Base-by-base conservation (phyloP, 352 stramenopile genomes). In the Globisporangium solare region DNA sequence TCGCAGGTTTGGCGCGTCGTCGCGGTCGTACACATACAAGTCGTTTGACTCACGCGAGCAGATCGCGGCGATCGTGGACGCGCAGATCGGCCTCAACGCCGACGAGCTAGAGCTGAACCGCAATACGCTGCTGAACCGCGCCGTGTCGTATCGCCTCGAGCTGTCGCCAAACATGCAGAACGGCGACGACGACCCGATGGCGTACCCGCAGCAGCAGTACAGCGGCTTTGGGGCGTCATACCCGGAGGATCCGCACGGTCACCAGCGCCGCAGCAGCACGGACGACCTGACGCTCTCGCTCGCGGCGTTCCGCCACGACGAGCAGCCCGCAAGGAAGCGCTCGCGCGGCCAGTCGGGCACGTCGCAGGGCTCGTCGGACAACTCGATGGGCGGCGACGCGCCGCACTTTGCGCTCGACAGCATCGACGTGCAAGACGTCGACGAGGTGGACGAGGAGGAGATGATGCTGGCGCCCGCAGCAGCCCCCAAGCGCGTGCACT, bases 111-210 rank as follows among this genome's bases (percentile, higher is more conserved):
- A 80, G 20, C 50, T 94, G 27, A 80, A 92, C 59, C 70, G 83
- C 47, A 94, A 94, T 55, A 94, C 84, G 52, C 64, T 94, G 53
- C 64, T 94, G 10, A 94, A 94, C 57, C 73, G 69, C 31, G 80
- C 84, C 55, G 70, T 94, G 58, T 78, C 82, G 47, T 88, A 94
- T 50, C 68, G 84, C 21, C 61, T 92, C 40, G 84, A 89, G 56
- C 69, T 91, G 1, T 90, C 79, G 7, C 77, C 79, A 15, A 71
- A 63, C 8, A 55, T 71, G 40, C 69, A 78, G 43, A 78, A 27
- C 5, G 24, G 24, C 24, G 24, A 67, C 40, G 63, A 84, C 55
- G 74, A 82, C 7, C 72, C 74, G 0, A 79, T 87, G 70, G 35
- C 51, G 51, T 66, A 46, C 21, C 51, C 49, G 37, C 67, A 51